Evolutionary conservation across 352 stramenopile species (phyloP).

Genomic region (Phytophthora fragariaefolia): DNA sequence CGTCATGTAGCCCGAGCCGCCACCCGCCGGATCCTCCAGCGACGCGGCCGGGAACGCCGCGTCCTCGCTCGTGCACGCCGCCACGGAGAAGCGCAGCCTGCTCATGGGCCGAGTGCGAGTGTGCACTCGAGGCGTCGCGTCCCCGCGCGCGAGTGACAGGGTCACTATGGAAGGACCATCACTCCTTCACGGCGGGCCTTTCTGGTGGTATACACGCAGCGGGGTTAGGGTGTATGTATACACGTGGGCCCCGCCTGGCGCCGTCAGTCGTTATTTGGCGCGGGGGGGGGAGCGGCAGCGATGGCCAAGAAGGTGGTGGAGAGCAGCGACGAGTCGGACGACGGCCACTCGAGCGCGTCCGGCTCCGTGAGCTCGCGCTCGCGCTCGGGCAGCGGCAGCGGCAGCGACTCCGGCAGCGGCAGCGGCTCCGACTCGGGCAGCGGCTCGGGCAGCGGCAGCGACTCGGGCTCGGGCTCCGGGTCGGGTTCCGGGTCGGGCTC

Average conservation of each 20-base stretch:
- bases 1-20: constrained; percentile 79
- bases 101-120: constrained; percentile 66
- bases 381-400: constrained; percentile 39
- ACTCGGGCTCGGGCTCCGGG: constrained; percentile 42
- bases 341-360: constrained; percentile 60
- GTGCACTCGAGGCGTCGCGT: not conserved
- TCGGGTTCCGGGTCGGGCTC: constrained; percentile 47
- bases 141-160: constrained; percentile 20
- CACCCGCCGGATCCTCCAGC: constrained; percentile 81
- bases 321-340: constrained; percentile 81
- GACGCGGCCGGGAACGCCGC: constrained; percentile 80
- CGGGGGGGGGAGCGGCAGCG: too few relatives aligned
- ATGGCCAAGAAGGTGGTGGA: constrained; percentile 79
- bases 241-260: too few relatives aligned
- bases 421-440: constrained; percentile 45
- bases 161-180: constrained; percentile 25
- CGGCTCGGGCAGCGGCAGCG: constrained; percentile 43
- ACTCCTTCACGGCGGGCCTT: too few relatives aligned
- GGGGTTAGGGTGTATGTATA: too few relatives aligned
- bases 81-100: constrained; percentile 88
- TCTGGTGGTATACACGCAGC: too few relatives aligned
- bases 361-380: constrained; percentile 66
- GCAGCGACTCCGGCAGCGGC: constrained; percentile 43
- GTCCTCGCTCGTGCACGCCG: constrained; percentile 89
- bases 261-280: constrained; percentile 17